These are phyloP conservation scores for Anaeromyces robustus DNA, from an alignment of 192 early-diverging fungal genomes.

Conservation along the genomic window DNA sequence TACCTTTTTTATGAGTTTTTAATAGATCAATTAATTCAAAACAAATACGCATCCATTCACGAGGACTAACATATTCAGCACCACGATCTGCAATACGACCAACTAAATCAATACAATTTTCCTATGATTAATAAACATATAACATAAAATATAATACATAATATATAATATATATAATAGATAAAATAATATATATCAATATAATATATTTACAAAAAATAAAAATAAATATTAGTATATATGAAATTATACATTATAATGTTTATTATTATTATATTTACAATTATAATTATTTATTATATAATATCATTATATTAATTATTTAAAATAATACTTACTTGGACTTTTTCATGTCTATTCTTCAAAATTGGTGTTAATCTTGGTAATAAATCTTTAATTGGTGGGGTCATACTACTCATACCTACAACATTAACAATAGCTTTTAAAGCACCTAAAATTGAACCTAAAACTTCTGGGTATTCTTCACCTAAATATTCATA, in stretches of 20 bases:
- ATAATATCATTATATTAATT: too few species aligned
- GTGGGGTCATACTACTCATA: slow-evolving; percentile 95
- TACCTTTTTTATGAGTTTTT: slow-evolving; percentile 89
- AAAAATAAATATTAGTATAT: too few species aligned
- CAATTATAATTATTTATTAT: too few species aligned
- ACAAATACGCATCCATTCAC: slow-evolving; percentile 99
- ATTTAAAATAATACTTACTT: too few species aligned
- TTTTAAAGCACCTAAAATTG: slow-evolving; percentile 79
- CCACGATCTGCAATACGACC: slow-evolving; percentile 97
- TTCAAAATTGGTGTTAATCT: slow-evolving; percentile 95
- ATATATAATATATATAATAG: too few species aligned
- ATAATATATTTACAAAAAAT: too few species aligned
- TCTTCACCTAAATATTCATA: slow-evolving; percentile 99
- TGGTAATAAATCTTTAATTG: slow-evolving; percentile 91
- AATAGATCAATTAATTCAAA: slow-evolving; percentile 95
- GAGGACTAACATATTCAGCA: slow-evolving; percentile 83
- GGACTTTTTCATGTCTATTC: slow-evolving; percentile 92
- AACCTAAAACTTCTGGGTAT: slow-evolving; percentile 95
- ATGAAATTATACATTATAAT: too few species aligned
- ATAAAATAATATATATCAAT: too few species aligned
- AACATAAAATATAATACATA: too few species aligned
- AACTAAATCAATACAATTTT: slow-evolving; percentile 81
- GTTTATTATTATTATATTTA: too few species aligned
- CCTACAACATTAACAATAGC: slow-evolving; percentile 96
- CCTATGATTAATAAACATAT: too few species aligned